Evolutionary conservation across 2,329 filamentous ascomycete species (phyloP).

Genomic region (Fusarium floridanum): DNA sequence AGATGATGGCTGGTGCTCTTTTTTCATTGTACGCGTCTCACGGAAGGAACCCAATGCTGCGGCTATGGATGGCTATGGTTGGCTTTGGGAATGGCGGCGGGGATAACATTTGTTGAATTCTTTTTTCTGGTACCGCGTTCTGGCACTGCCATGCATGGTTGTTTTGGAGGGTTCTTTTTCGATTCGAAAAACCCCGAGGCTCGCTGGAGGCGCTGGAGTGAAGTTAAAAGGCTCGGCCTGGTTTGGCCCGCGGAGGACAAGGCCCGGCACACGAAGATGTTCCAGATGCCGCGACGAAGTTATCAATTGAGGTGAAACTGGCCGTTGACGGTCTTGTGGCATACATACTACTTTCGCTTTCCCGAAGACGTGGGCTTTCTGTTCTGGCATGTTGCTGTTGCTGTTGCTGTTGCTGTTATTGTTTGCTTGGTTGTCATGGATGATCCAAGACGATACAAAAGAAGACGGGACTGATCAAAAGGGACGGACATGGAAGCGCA

Average conservation of each 20-base stretch:
- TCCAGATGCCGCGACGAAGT: slow-evolving; percentile 43
- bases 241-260: slow-evolving; percentile 36
- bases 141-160: slow-evolving; percentile 44
- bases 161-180: slow-evolving; percentile 33
- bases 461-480: slow-evolving; percentile 37
- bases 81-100: slow-evolving; percentile 42
- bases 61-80: slow-evolving; percentile 41
- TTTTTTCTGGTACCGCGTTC: slow-evolving; percentile 42
- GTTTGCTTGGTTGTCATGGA: slow-evolving; percentile 36
- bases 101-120: slow-evolving; percentile 40
- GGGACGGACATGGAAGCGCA: slow-evolving; percentile 30
- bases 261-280: slow-evolving; percentile 39
- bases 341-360: slow-evolving; percentile 44
- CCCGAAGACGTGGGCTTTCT: slow-evolving; percentile 40
- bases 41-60: slow-evolving; percentile 43
- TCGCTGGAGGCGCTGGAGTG: slow-evolving; percentile 40
- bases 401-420: neutral
- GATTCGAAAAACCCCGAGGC: slow-evolving; percentile 12
- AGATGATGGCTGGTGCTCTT: slow-evolving; percentile 58
- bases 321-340: slow-evolving; percentile 44
- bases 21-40: slow-evolving; percentile 56
- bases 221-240: slow-evolving; percentile 41
- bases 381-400: slow-evolving; percentile 35
- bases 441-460: slow-evolving; percentile 42
- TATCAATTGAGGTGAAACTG: slow-evolving; percentile 49